phyloP scores from a whole-genome alignment of 352 stramenopile species.

The Halophytophthora polymorphica region DNA sequence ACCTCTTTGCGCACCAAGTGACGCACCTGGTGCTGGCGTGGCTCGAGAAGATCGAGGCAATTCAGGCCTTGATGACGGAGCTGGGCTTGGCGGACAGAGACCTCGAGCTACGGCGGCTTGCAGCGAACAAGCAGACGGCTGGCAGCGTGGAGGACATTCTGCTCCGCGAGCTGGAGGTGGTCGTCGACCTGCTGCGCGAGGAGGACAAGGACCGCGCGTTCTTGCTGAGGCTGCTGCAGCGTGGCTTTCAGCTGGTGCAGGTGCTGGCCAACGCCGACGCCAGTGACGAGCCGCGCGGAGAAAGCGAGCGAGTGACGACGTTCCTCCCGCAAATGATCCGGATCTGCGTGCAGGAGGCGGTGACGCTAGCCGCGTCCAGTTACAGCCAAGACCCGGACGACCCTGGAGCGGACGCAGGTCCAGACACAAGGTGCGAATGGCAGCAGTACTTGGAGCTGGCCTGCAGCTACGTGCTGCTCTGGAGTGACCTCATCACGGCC shows the following conservation, averaged over 20 bases:
- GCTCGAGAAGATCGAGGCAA: constrained; percentile 51
- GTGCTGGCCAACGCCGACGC: constrained; percentile 15
- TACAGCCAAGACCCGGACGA: neutral
- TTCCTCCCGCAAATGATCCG: constrained; percentile 37
- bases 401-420: neutral
- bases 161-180: constrained; percentile 60
- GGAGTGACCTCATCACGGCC: constrained; percentile 25
- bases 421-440: constrained; percentile 5
- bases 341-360: constrained; percentile 34
- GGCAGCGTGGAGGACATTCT: constrained; percentile 40
- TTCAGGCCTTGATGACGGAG: constrained; percentile 51
- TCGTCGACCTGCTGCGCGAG: constrained; percentile 61
- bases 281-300: constrained; percentile 1
- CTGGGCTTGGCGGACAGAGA: constrained; percentile 63
- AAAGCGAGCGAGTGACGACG: constrained; percentile 5
- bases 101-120: constrained; percentile 44
- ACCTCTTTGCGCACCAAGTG: constrained; percentile 50
- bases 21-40: constrained; percentile 44
- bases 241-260: constrained; percentile 47
- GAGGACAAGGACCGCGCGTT: constrained; percentile 54
- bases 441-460: constrained; percentile 37
- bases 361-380: constrained; percentile 3
- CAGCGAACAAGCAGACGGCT: constrained; percentile 13
- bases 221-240: constrained; percentile 54
- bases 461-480: constrained; percentile 46